Evolutionary conservation across 805 yeast genomes (phyloP), one percentile per base, ranked within the genome.

Genomic region (Monosporozyma unispora): DNA sequence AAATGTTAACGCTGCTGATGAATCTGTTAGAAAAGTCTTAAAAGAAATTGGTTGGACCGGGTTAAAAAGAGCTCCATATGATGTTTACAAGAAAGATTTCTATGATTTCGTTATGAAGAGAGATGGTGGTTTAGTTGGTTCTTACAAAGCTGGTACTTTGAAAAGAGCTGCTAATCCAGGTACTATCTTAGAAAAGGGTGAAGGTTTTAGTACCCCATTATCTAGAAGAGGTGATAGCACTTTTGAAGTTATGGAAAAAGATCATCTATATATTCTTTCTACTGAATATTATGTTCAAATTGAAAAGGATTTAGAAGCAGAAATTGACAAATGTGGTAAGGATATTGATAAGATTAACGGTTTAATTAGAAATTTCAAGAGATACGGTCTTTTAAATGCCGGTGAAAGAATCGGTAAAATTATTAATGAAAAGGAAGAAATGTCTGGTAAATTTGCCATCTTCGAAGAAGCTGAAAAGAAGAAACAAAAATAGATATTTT

Each of bases 41-140:
- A 55, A 80, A 28, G 67, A 68, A 6, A 70, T 89, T 57, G 98
- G 98, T 45, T 91, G 97, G 97, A 87, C 96, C 14, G 95, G 96
- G 46, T 77, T 90, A 27, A 83, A 81, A 66, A 81, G 82, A 57
- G 82, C 84, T 16, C 74, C 82, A 18, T 69, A 79, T 25, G 82
- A 79, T 29, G 88, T 80, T 54, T 91, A 82, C 75, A 77, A 77
- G 58, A 84, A 81, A 52, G 73, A 69, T 58, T 83, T 80, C 73
- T 79, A 90, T 60, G 79, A 81, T 45, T 68, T 67, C 56, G 75
- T 76, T 60, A 79, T 85, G 64, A 76, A 80, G 55, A 72, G 77
- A 59, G 77, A 73, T 56, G 96, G 95, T 50, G 86, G 87, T 19
- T 72, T 87, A 59, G 76, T 88, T 47, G 76, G 78, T 59, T 96